These are phyloP conservation scores for Tilletiaria anomala DNA, from an alignment of 1,284 basidiomycete species.

Conservation along the genomic window DNA sequence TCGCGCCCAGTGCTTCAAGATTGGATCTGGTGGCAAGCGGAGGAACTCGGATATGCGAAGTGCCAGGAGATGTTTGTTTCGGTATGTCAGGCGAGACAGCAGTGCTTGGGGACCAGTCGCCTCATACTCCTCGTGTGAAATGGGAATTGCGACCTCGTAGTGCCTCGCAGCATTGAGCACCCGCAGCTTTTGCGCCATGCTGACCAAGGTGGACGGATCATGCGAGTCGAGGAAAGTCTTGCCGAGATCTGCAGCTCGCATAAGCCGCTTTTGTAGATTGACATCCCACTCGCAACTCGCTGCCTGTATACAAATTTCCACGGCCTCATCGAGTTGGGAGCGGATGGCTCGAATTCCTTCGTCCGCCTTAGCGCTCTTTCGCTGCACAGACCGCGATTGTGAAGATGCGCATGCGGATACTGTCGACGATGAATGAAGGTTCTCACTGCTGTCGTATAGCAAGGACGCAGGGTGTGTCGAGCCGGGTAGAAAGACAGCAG, in stretches of 20 bases:
- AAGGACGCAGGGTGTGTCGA: slow-evolving; percentile 83
- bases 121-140: slow-evolving; percentile 56
- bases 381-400: neutral
- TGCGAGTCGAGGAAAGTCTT: slow-evolving; percentile 82
- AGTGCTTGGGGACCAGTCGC: slow-evolving; percentile 43
- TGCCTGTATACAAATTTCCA: slow-evolving; percentile 83
- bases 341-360: slow-evolving; percentile 79
- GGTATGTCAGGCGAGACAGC: slow-evolving; percentile 65
- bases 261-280: slow-evolving; percentile 66
- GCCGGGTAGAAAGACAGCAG: slow-evolving; percentile 60
- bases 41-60: slow-evolving; percentile 79
- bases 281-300: slow-evolving; percentile 84
- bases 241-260: slow-evolving; percentile 72
- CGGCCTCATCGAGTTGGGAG: slow-evolving; percentile 59
- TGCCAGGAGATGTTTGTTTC: slow-evolving; percentile 79
- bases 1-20: slow-evolving; percentile 89
- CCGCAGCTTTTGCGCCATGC: slow-evolving; percentile 78
- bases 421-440: slow-evolving; percentile 17
- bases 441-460: slow-evolving; percentile 42
- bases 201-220: slow-evolving; percentile 75
- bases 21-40: slow-evolving; percentile 64
- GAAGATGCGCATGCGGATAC: neutral
- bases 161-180: slow-evolving; percentile 86
- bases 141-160: slow-evolving; percentile 81
- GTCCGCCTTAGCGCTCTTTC: slow-evolving; percentile 74